Conservation (phyloP, 2,329 filamentous ascomycete genomes). For the Camillea tinctor region DNA sequence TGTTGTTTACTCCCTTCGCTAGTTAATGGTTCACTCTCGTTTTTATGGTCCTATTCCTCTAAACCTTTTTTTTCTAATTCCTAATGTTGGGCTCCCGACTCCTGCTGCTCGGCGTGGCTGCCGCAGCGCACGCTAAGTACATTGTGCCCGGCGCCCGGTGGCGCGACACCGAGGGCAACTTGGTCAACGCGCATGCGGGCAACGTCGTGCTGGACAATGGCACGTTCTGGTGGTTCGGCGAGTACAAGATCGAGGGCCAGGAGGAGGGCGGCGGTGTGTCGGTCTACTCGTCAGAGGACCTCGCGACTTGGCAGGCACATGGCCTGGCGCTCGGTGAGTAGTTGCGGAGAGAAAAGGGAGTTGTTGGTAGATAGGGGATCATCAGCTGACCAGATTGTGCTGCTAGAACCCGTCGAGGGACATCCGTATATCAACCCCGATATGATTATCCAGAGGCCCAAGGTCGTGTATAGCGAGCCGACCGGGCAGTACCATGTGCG, state of each 20-base stretch:
- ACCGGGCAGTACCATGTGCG: slow-evolving; percentile 56
- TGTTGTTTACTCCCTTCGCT: too few species aligned
- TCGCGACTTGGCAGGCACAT: slow-evolving; percentile 58
- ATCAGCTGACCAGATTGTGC: slow-evolving; percentile 4
- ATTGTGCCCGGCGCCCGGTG: slow-evolving; percentile 62
- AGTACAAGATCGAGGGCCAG: slow-evolving; percentile 58
- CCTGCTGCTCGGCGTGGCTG: slow-evolving; percentile 18
- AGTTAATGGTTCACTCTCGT: too few species aligned
- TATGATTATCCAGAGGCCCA: slow-evolving; percentile 61
- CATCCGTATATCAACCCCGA: slow-evolving; percentile 54
- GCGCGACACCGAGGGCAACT: slow-evolving; percentile 58
- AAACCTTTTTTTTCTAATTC: background rate
- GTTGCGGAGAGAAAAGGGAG: background rate
- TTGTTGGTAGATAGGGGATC: background rate
- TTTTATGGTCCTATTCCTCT: too few species aligned
- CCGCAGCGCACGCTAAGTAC: slow-evolving; percentile 46
- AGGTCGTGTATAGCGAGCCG: slow-evolving; percentile 57
- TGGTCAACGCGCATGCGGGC: slow-evolving; percentile 62
- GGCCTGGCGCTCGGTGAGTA: slow-evolving; percentile 53
- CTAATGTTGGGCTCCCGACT: slow-evolving; percentile 2
- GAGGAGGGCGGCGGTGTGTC: slow-evolving; percentile 59
- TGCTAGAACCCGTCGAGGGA: slow-evolving; percentile 47
- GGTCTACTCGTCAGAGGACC: slow-evolving; percentile 60
- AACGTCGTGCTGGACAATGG: slow-evolving; percentile 52
- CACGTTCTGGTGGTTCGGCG: slow-evolving; percentile 61